Conservation (phyloP, 768 basidiomycete species). For the Suillus bovinus region DNA sequence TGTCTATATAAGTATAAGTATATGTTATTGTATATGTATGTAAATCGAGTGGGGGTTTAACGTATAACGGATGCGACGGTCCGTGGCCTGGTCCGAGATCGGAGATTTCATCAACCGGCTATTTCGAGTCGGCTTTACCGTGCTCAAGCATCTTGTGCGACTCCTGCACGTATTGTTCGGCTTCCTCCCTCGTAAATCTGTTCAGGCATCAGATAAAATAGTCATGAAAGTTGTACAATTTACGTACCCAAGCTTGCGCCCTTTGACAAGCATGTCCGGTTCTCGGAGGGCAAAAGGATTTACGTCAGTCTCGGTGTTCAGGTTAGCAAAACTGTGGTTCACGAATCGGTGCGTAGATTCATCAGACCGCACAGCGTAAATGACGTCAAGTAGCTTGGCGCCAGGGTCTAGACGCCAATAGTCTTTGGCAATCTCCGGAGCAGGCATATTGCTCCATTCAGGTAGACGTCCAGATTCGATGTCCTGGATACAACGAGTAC, state of each 20-base stretch:
- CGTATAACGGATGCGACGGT: constrained; percentile 10
- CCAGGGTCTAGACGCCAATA: constrained; percentile 83
- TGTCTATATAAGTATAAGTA: no score
- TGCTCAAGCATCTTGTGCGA: constrained; percentile 52
- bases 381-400: constrained; percentile 83
- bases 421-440: constrained; percentile 90
- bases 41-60: constrained; percentile 3
- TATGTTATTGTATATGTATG: neutral
- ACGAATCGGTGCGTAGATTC: constrained; percentile 94
- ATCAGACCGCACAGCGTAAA: constrained; percentile 91
- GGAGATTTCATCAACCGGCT: constrained; percentile 14
- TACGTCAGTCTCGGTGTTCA: constrained; percentile 73
- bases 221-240: constrained; percentile 7
- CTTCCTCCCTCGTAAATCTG: constrained; percentile 70
- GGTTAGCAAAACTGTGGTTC: constrained; percentile 92
- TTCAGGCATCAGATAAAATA: neutral
- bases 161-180: constrained; percentile 62
- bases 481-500: constrained; percentile 81
- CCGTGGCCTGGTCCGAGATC: neutral
- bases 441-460: constrained; percentile 73
- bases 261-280: constrained; percentile 84
- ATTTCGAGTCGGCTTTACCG: constrained; percentile 27
- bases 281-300: constrained; percentile 91
- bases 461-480: constrained; percentile 81
- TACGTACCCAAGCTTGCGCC: constrained; percentile 69